These are phyloP conservation scores for Lentithecium fluviatile DNA, from an alignment of 495 filamentous ascomycete species.

Conservation along the genomic window DNA sequence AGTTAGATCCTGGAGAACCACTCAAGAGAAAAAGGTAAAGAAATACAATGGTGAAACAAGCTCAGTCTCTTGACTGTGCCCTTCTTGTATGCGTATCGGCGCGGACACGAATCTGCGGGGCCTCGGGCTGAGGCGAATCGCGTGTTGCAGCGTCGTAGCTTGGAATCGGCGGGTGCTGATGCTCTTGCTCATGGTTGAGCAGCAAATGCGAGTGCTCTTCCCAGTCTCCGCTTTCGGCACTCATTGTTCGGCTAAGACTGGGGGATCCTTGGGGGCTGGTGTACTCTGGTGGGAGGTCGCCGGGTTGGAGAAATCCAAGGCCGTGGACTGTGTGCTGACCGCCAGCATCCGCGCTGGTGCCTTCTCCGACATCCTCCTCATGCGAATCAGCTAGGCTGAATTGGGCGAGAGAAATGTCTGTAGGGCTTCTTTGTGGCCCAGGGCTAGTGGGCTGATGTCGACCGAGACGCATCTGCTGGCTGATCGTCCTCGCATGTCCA, in stretches of 20 bases:
- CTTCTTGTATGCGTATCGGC: constrained; percentile 31
- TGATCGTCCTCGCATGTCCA: constrained; percentile 55
- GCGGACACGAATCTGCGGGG: constrained; percentile 31
- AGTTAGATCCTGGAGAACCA: constrained; percentile 17
- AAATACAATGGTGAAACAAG: background rate
- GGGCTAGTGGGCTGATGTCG: constrained; percentile 71
- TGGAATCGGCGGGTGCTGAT: constrained; percentile 39
- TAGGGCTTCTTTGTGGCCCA: constrained; percentile 86
- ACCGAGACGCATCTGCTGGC: constrained; percentile 58
- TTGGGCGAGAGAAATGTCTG: constrained; percentile 89
- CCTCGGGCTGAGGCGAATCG: constrained; percentile 2
- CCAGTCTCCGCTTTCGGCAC: constrained; percentile 25
- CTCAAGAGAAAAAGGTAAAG: background rate
- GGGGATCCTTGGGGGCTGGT: constrained; percentile 41
- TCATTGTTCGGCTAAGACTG: constrained; percentile 7
- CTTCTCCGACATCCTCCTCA: constrained; percentile 66
- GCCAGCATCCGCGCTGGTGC: constrained; percentile 54
- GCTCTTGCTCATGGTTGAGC: background rate
- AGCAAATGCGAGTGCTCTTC: constrained; percentile 23
- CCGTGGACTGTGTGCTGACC: constrained; percentile 32
- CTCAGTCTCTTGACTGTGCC: constrained; percentile 9
- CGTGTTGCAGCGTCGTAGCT: constrained; percentile 42
- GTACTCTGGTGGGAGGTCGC: constrained; percentile 45
- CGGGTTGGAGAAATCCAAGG: constrained; percentile 36
- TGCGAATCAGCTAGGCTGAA: constrained; percentile 68